phyloP scores from a whole-genome alignment of 2,329 filamentous ascomycete genomes.

The Alternaria gansuensis region DNA sequence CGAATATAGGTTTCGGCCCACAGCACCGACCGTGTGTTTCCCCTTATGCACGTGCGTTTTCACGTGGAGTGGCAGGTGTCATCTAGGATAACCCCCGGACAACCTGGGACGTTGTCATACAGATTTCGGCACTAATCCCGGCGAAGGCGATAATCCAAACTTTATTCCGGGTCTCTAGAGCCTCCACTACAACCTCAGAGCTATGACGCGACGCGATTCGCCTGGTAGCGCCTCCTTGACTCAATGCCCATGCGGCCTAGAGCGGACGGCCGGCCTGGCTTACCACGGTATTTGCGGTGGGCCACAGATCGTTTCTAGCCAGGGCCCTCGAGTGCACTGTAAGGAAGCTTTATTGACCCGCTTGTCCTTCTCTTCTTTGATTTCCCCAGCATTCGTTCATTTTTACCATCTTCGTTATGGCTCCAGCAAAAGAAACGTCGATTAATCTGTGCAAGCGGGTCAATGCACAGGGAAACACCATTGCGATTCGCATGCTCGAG shows the following conservation, averaged over 20 bases:
- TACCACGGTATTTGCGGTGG: constrained; percentile 26
- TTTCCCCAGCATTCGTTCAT: constrained; percentile 15
- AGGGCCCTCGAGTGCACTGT: constrained; percentile 23
- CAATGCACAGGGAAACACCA: constrained; percentile 62
- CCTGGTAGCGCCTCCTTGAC: constrained; percentile 23
- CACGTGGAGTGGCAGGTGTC: constrained; percentile 27
- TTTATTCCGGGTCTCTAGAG: constrained; percentile 24
- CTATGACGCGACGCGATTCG: constrained; percentile 24
- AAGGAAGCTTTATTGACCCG: constrained; percentile 26
- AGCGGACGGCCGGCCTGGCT: constrained; percentile 28
- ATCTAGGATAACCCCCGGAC: constrained; percentile 28
- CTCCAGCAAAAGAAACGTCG: constrained; percentile 52
- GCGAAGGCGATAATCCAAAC: constrained; percentile 34
- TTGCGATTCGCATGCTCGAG: constrained; percentile 60
- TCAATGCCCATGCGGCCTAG: constrained; percentile 31
- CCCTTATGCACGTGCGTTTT: constrained; percentile 12
- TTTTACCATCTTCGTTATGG: constrained; percentile 32
- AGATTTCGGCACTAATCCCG: constrained; percentile 27
- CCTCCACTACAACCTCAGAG: constrained; percentile 23
- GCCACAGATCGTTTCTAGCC: constrained; percentile 23
- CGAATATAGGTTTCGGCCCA: constrained; percentile 7
- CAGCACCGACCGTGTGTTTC: constrained; percentile 5
- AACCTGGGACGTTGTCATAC: constrained; percentile 16
- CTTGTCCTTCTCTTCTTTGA: constrained; percentile 13
- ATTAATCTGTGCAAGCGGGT: constrained; percentile 66